These are phyloP conservation scores for Colletotrichum sp. DNA, from an alignment of 2,329 filamentous ascomycete genomes.

Conservation along the genomic window DNA sequence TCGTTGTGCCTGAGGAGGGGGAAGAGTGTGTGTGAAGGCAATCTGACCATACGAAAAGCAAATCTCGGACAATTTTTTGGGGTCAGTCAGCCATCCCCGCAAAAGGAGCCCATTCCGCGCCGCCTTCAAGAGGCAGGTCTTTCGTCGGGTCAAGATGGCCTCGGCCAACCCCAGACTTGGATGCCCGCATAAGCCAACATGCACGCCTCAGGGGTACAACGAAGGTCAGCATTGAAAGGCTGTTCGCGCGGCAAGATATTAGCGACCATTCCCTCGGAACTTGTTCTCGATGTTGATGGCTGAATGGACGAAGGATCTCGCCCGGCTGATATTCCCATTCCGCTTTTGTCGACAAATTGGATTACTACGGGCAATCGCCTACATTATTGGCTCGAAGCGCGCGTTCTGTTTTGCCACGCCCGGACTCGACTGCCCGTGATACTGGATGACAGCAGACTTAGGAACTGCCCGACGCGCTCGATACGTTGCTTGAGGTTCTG, in stretches of 20 bases:
- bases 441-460: not conserved
- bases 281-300: not conserved
- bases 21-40: not conserved
- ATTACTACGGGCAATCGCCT: not conserved
- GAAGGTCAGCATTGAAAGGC: not conserved
- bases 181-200: not conserved
- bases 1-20: not conserved
- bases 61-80: constrained; percentile 10
- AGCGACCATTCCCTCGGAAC: not conserved
- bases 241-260: not conserved
- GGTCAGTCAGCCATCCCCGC: not conserved
- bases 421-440: not conserved
- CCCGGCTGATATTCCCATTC: not conserved
- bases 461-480: not conserved
- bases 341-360: not conserved
- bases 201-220: not conserved
- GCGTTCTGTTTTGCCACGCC: not conserved
- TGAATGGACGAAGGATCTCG: not conserved
- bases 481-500: not conserved
- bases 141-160: not conserved
- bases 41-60: not conserved
- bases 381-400: not conserved
- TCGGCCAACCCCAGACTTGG: not conserved
- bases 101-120: not conserved
- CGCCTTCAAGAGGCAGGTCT: not conserved